Evolutionary conservation across 495 filamentous ascomycete genomes (phyloP).

Genomic region (Lentithecium fluviatile): DNA sequence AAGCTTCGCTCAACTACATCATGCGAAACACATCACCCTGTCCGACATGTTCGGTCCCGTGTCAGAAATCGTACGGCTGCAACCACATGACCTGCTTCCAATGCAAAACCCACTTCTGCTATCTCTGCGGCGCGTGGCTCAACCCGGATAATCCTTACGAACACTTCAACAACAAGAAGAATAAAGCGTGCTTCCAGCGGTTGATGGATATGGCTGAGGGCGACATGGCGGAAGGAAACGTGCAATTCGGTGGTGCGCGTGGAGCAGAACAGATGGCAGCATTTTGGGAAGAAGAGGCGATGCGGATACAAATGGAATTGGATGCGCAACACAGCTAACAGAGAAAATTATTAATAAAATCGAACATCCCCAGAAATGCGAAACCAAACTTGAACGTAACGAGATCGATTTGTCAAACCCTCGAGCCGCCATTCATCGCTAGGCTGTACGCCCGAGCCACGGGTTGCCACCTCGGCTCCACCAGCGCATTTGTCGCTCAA

Average conservation of each 20-base stretch:
- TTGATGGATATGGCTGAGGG: slow-evolving; percentile 83
- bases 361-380: too few relatives aligned
- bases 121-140: slow-evolving; percentile 89
- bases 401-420: neutral
- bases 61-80: slow-evolving; percentile 89
- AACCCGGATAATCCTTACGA: slow-evolving; percentile 74
- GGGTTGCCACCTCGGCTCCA: too few relatives aligned
- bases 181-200: slow-evolving; percentile 71
- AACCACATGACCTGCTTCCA: slow-evolving; percentile 97
- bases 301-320: slow-evolving; percentile 24
- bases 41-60: slow-evolving; percentile 82
- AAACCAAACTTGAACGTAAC: neutral
- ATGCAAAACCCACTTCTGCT: slow-evolving; percentile 92
- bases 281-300: slow-evolving; percentile 22
- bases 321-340: neutral
- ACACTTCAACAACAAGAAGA: slow-evolving; percentile 71
- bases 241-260: slow-evolving; percentile 19
- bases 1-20: slow-evolving; percentile 79
- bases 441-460: too few relatives aligned
- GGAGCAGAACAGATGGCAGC: slow-evolving; percentile 18
- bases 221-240: slow-evolving; percentile 56
- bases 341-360: neutral
- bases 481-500: neutral
- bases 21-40: slow-evolving; percentile 77
- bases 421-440: too few relatives aligned